These are phyloP conservation scores for Stereocaulon alpinum DNA, from an alignment of 495 filamentous ascomycete genomes.

Conservation along the genomic window DNA sequence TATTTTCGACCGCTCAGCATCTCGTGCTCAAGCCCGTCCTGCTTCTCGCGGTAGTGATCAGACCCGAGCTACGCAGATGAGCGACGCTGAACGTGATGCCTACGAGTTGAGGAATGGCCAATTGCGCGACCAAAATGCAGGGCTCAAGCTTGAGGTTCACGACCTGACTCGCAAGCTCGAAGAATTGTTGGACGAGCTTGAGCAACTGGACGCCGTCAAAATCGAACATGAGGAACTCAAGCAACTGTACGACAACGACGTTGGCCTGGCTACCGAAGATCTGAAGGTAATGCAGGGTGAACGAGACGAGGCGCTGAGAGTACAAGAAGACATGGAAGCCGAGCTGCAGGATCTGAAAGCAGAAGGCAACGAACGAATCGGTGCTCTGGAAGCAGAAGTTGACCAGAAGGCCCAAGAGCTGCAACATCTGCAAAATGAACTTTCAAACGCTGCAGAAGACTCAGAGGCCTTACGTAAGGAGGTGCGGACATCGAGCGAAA, in stretches of 20 bases:
- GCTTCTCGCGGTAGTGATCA: constrained; percentile 61
- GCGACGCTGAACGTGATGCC: constrained; percentile 75
- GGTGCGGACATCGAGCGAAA: constrained; percentile 81
- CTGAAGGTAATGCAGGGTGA: constrained; percentile 72
- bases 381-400: constrained; percentile 67
- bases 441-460: constrained; percentile 56
- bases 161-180: constrained; percentile 67
- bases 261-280: constrained; percentile 68
- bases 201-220: constrained; percentile 48
- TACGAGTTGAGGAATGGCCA: constrained; percentile 73
- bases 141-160: constrained; percentile 74
- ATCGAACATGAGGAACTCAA: constrained; percentile 49
- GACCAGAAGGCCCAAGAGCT: constrained; percentile 65
- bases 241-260: constrained; percentile 59
- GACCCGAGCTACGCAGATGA: constrained; percentile 57
- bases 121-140: constrained; percentile 74
- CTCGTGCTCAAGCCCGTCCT: constrained; percentile 65
- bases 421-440: constrained; percentile 55
- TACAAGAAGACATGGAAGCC: constrained; percentile 66
- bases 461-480: constrained; percentile 78
- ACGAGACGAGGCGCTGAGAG: constrained; percentile 71
- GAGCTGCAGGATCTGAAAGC: constrained; percentile 65
- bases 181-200: constrained; percentile 53
- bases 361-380: constrained; percentile 56
- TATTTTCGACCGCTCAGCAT: constrained; percentile 85